These are phyloP conservation scores for Kurtzmaniella quercitrusa DNA, from an alignment of 1,139 yeast genomes.

Conservation along the genomic window DNA sequence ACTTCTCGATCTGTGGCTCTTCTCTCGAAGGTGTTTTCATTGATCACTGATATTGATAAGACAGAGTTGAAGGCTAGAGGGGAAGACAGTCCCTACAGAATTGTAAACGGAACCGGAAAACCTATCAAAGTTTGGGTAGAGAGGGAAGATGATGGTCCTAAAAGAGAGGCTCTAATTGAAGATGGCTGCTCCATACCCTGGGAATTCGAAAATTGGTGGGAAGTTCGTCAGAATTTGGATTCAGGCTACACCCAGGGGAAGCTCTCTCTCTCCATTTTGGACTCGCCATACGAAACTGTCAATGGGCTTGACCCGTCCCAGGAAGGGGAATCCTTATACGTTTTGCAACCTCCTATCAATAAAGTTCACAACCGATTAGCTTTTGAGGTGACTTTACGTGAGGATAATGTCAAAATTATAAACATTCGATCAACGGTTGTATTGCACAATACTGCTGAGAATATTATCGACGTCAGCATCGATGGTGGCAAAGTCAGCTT, in stretches of 20 bases:
- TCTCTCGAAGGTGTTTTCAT: slow-evolving; percentile 60
- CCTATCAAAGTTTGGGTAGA: slow-evolving; percentile 75
- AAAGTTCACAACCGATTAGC: slow-evolving; percentile 65
- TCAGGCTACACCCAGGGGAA: slow-evolving; percentile 58
- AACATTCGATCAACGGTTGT: slow-evolving; percentile 70
- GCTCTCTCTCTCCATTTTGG: slow-evolving; percentile 57
- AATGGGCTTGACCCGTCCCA: slow-evolving; percentile 61
- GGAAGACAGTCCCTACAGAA: slow-evolving; percentile 75
- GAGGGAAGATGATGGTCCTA: slow-evolving; percentile 11
- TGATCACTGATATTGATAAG: slow-evolving; percentile 48
- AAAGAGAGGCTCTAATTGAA: slow-evolving; percentile 30
- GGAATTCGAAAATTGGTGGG: slow-evolving; percentile 95
- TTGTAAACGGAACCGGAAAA: slow-evolving; percentile 82
- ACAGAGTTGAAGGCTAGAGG: slow-evolving; percentile 60
- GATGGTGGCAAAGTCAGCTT: slow-evolving; percentile 12
- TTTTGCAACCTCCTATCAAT: slow-evolving; percentile 57
- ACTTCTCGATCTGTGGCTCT: slow-evolving; percentile 80
- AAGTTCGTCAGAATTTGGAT: slow-evolving; percentile 73
- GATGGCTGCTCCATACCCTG: slow-evolving; percentile 62
- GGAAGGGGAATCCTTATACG: slow-evolving; percentile 80
- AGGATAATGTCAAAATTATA: slow-evolving; percentile 75
- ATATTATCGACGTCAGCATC: slow-evolving; percentile 34
- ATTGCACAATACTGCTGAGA: slow-evolving; percentile 66
- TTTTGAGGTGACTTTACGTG: slow-evolving; percentile 65
- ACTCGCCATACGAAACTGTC: slow-evolving; percentile 52